Evolutionary conservation across 257 asterid species (phyloP), one percentile per base, ranked within the genome.

Genomic region (Solanum medicagineum): DNA sequence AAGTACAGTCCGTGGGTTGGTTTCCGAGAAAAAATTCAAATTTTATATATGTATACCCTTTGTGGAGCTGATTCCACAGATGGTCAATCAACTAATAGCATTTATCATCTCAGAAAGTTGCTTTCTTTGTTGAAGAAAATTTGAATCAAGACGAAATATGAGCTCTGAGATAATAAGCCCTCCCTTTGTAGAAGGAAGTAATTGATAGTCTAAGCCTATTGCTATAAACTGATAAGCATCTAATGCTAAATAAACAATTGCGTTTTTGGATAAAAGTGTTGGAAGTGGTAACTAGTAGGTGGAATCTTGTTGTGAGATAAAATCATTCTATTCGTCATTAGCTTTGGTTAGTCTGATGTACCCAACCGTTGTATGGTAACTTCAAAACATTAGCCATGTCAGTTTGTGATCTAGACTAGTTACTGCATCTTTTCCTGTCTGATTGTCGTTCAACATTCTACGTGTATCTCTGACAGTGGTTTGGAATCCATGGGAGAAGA

Each of bases 401-500:
- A 1, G 22, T 4, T 53, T 55, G 13, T 22, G 19, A 22, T 60
- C 17, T 74, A 74, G 57, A 49, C 62, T 80, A 70, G 44, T 51
- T 17, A 49, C 80, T 70, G 24, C 17, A 0, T 20, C 3, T 42
- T 70, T 66, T 42, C 20, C 57, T n/a, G 36, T 24, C 63, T 15
- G 47, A 26, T 49, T 49, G 15, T 77, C 26, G 4, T 14, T 75
- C 20, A 75, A 49, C 44, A 24, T 22, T 26, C 63, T 51, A 5
- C 63, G 15, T 77, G 26, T 9, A 77, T 24, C 5, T 42, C 51
- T 62, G 11, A 40, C 86, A 93, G 99, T 92, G 87, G 99, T 95
- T 32, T 95, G 99, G 99, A 95, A 94, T 91, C 98, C 98, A 80
- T 94, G 98, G 97, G 98, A 93, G 69, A 92, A 90, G 91, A 95